Evolutionary conservation across 441 rosid genomes (phyloP).

Genomic region (Gossypium laxum): DNA sequence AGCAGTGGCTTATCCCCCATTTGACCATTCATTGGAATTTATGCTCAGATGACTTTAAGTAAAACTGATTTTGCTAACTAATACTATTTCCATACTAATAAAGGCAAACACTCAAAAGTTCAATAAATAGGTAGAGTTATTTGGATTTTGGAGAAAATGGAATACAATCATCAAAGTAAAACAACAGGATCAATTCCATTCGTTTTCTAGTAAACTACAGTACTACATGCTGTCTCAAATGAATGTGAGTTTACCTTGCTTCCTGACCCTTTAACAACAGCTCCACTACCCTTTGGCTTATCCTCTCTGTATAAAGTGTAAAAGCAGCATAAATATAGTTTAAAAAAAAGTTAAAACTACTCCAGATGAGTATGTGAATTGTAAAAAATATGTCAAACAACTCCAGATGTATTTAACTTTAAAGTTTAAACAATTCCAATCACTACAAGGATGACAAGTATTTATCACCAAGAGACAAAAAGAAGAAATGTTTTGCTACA

Average conservation of each 20-base stretch:
- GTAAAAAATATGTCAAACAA: neutral
- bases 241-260: conserved; percentile 44
- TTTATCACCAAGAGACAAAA: neutral
- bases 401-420: neutral
- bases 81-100: neutral
- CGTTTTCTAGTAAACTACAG: neutral
- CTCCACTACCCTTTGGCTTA: conserved; percentile 37
- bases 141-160: neutral
- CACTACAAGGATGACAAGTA: neutral
- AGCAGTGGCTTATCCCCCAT: neutral
- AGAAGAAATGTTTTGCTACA: neutral
- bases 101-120: neutral
- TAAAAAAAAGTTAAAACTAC: neutral
- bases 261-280: conserved; percentile 34
- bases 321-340: neutral
- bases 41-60: neutral
- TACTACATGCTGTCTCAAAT: neutral
- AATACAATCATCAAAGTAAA: neutral
- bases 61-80: neutral
- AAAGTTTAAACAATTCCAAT: neutral
- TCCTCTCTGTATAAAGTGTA: conserved; percentile 42
- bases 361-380: neutral
- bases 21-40: neutral
- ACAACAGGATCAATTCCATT: neutral
- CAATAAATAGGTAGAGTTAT: neutral